These are phyloP conservation scores for Eragrostis curvula DNA, from an alignment of 176 grass and related monocot genomes.

Conservation along the genomic window DNA sequence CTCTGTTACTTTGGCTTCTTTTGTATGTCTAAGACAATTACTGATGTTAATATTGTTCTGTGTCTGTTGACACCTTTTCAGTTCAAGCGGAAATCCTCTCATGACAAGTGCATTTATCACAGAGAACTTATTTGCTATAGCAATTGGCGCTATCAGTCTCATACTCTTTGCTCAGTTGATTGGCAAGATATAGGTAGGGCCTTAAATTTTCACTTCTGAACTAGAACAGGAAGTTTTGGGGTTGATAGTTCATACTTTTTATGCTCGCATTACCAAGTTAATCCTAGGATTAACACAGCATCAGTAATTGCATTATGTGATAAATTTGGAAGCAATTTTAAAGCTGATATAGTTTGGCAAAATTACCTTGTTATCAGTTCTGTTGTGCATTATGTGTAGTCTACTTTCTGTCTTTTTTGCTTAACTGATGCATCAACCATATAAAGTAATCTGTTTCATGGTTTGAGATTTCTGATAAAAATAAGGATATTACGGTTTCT, in stretches of 20 bases:
- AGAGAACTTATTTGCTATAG: conserved; percentile 78
- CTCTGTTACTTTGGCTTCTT: neutral
- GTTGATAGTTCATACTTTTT: neutral
- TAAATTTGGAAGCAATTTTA: conserved; percentile 7
- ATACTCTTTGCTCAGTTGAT: conserved; percentile 86
- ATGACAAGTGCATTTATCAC: conserved; percentile 54
- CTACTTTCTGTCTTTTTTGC: too few relatives aligned
- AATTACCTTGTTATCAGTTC: too few relatives aligned
- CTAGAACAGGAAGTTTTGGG: neutral
- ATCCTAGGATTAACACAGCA: neutral
- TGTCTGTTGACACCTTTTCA: conserved; percentile 52
- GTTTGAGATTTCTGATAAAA: conserved; percentile 10
- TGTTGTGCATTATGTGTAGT: neutral
- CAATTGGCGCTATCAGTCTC: conserved; percentile 78
- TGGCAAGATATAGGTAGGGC: conserved; percentile 82
- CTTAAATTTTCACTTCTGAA: neutral
- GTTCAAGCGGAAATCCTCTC: conserved; percentile 82
- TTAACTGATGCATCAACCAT: conserved; percentile 11
- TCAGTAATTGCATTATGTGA: neutral
- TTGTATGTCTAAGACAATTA: too few relatives aligned
- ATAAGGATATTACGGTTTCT: neutral
- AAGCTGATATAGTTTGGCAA: neutral
- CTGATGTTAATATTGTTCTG: neutral
- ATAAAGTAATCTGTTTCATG: conserved; percentile 3
- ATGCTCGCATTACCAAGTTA: neutral